Evolutionary conservation across 2,329 filamentous ascomycete genomes (phyloP).

Genomic region (Colletotrichum orchidophilum): DNA sequence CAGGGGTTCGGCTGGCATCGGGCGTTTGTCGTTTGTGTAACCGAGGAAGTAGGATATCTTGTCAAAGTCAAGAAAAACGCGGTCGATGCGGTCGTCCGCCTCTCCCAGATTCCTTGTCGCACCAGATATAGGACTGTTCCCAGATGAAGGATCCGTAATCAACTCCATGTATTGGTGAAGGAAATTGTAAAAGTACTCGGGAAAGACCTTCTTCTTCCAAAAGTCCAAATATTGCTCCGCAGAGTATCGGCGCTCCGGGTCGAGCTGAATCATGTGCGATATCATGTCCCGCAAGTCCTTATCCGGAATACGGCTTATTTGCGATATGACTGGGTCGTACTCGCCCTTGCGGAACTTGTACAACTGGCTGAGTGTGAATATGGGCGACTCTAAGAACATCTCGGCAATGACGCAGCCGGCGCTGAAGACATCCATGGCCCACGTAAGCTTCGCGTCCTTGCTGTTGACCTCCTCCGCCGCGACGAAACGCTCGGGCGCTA

Average conservation of each 20-base stretch:
- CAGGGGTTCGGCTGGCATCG: constrained; percentile 42
- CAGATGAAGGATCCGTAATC: constrained; percentile 89
- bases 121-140: constrained; percentile 75
- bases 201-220: constrained; percentile 89
- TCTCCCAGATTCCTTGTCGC: constrained; percentile 80
- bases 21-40: constrained; percentile 54
- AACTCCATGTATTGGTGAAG: constrained; percentile 97
- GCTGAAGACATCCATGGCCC: constrained; percentile 99
- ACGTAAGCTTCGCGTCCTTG: constrained; percentile 69
- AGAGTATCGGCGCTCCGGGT: constrained; percentile 90
- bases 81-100: constrained; percentile 92
- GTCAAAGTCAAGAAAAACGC: constrained; percentile 94
- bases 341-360: constrained; percentile 94
- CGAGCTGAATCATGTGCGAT: constrained; percentile 93
- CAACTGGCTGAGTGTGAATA: constrained; percentile 97
- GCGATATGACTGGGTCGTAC: constrained; percentile 85
- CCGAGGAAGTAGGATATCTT: constrained; percentile 96
- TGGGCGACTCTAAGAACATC: constrained; percentile 91
- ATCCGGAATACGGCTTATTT: constrained; percentile 88
- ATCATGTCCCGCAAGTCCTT: constrained; percentile 88
- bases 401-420: constrained; percentile 97
- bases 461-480: constrained; percentile 73
- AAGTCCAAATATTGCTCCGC: constrained; percentile 94
- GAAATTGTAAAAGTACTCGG: constrained; percentile 96
- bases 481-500: constrained; percentile 93